Percentiles rank a stretch among this genome's conserved stretches.
Evolutionary conservation across 2,329 filamentous ascomycete species (phyloP).

Genomic region (Cercospora janseana): DNA sequence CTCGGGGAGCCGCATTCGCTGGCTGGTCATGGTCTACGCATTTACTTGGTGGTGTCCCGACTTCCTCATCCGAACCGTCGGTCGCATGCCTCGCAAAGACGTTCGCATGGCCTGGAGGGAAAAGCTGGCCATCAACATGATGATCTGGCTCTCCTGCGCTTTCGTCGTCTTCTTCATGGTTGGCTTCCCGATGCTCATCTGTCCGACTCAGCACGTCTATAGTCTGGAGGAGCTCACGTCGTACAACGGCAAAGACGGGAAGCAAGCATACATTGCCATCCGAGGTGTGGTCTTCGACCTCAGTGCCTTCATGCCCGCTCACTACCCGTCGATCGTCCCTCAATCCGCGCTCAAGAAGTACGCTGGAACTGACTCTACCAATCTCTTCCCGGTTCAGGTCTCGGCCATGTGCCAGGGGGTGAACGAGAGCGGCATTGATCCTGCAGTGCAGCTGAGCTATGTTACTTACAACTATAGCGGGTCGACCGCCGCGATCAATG

Average conservation of each 20-base stretch:
- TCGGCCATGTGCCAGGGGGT: slow-evolving; percentile 83
- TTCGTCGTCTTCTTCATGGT: slow-evolving; percentile 85
- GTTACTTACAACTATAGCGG: slow-evolving; percentile 72
- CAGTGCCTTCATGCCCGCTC: slow-evolving; percentile 66
- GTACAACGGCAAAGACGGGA: slow-evolving; percentile 68
- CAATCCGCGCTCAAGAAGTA: slow-evolving; percentile 70
- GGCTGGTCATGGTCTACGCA: slow-evolving; percentile 79
- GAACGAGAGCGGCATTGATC: slow-evolving; percentile 63
- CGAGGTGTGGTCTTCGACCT: slow-evolving; percentile 89
- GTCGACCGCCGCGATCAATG: slow-evolving; percentile 62
- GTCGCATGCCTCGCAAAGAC: slow-evolving; percentile 88
- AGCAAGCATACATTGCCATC: slow-evolving; percentile 70
- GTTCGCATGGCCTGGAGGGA: slow-evolving; percentile 92
- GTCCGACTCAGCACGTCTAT: slow-evolving; percentile 86
- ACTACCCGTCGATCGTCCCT: slow-evolving; percentile 71
- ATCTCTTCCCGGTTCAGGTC: slow-evolving; percentile 90
- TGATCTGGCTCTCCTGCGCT: slow-evolving; percentile 86
- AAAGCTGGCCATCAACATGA: slow-evolving; percentile 94
- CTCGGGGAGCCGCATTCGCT: slow-evolving; percentile 80
- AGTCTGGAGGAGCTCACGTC: slow-evolving; percentile 71
- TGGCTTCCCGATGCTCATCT: slow-evolving; percentile 81
- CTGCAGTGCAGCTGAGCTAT: slow-evolving; percentile 80
- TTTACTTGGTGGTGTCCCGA: slow-evolving; percentile 89
- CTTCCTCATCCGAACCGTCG: slow-evolving; percentile 71
- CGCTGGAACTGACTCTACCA: slow-evolving; percentile 81